Evolutionary conservation across 1,139 yeast genomes (phyloP).

Genomic region (Candida albicans): DNA sequence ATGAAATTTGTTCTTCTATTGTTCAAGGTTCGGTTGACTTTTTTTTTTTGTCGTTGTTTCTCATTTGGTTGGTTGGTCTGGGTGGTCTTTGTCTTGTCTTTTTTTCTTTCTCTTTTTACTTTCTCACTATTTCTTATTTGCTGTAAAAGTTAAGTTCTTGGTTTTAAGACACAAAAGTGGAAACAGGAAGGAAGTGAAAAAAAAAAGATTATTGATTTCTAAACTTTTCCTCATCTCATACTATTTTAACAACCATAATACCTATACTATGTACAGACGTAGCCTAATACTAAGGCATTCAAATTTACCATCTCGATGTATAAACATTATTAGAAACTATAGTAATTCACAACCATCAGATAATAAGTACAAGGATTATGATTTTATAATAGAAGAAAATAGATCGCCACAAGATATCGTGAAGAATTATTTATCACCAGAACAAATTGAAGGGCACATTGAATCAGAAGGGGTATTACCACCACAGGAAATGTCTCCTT

Average conservation of each 20-base stretch:
- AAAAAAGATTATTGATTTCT: not conserved
- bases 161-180: too few species aligned
- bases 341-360: not conserved
- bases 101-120: not conserved
- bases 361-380: slow-evolving; percentile 5
- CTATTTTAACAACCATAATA: not conserved
- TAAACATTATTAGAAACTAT: not conserved
- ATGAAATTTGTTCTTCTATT: not conserved
- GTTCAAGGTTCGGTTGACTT: not conserved
- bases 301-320: not conserved
- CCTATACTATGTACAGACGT: not conserved
- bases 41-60: not conserved
- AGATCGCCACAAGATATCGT: slow-evolving; percentile 6
- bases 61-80: not conserved
- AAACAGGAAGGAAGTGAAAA: not conserved
- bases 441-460: slow-evolving; percentile 2
- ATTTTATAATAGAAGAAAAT: slow-evolving; percentile 8
- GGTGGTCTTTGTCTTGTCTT: too few species aligned
- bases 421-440: slow-evolving; percentile 5
- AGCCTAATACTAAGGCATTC: not conserved
- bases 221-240: not conserved
- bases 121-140: slow-evolving; percentile 3
- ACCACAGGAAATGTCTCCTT: slow-evolving; percentile 25
- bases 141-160: too few species aligned
- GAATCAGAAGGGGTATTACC: slow-evolving; percentile 1